A percentile compares a stretch with the other conserved stretches of the same genome.
These are phyloP conservation scores for Chrysanthemum seticuspe DNA, from an alignment of 129 eudicot species.

Conservation along the genomic window DNA sequence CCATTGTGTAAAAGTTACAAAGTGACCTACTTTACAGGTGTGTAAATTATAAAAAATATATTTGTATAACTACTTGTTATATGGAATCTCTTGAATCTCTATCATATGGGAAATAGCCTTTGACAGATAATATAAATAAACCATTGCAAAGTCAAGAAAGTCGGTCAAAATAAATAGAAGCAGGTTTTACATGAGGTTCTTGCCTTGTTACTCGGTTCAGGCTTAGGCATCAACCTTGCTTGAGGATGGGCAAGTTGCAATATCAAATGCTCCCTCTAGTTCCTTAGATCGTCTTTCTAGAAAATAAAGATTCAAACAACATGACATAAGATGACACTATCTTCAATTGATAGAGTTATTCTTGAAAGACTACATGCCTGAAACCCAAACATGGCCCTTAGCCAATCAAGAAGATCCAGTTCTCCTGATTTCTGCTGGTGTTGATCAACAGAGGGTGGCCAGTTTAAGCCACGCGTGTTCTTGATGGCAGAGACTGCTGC, in stretches of 20 bases:
- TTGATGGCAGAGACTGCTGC: conserved; percentile 84
- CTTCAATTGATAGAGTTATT: neutral
- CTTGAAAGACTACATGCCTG: conserved; percentile 58
- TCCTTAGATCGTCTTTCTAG: conserved; percentile 91
- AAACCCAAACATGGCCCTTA: conserved; percentile 95
- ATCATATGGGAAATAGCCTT: too few relatives aligned
- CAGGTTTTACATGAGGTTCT: conserved; percentile 40
- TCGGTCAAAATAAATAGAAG: conserved; percentile 28
- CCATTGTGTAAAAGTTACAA: too few relatives aligned
- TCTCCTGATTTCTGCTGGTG: conserved; percentile 65
- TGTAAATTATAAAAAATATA: too few relatives aligned
- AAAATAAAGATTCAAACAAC: conserved; percentile 26
- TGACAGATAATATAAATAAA: too few relatives aligned
- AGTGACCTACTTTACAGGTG: too few relatives aligned
- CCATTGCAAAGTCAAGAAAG: too few relatives aligned
- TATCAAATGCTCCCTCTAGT: conserved; percentile 88
- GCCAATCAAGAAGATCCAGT: conserved; percentile 91
- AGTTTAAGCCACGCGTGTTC: conserved; percentile 65
- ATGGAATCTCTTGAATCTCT: too few relatives aligned
- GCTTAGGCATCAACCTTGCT: conserved; percentile 78
- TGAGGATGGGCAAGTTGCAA: conserved; percentile 88
- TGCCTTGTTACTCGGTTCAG: conserved; percentile 86
- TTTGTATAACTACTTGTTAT: too few relatives aligned
- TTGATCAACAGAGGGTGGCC: conserved; percentile 85
- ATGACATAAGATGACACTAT: conserved; percentile 8